phyloP scores from a whole-genome alignment of 768 basidiomycete genomes.

The Mrakia hoshinonis region DNA sequence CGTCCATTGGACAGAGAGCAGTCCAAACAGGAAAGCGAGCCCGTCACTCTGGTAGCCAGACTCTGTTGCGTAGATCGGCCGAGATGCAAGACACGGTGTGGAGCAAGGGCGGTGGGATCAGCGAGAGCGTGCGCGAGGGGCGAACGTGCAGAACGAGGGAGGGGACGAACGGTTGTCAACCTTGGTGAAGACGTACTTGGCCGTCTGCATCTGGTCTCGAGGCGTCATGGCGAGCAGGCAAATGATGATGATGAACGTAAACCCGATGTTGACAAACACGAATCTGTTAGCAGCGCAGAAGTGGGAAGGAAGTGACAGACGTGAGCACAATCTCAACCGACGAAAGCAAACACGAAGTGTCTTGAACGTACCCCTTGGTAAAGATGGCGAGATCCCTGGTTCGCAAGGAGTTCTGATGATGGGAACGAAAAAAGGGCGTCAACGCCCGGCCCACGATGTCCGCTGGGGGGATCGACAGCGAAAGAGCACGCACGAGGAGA shows the following conservation, averaged over 20 bases:
- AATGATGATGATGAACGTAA: slow-evolving; percentile 71
- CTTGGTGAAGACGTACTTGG: slow-evolving; percentile 67
- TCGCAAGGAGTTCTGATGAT: slow-evolving; percentile 40
- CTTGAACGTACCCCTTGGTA: slow-evolving; percentile 45
- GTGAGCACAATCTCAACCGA: no score
- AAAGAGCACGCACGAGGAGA: slow-evolving; percentile 41
- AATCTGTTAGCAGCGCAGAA: slow-evolving; percentile 41
- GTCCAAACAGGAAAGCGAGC: slow-evolving; percentile 71
- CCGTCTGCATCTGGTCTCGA: slow-evolving; percentile 68
- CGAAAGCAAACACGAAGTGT: neutral
- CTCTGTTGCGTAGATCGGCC: no score
- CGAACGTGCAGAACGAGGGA: neutral
- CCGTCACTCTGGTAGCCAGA: slow-evolving; percentile 71
- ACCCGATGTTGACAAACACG: slow-evolving; percentile 69
- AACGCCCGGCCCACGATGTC: neutral
- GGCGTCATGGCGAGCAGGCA: slow-evolving; percentile 58
- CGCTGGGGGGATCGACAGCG: slow-evolving; percentile 41
- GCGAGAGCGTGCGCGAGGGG: neutral
- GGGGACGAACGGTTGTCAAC: slow-evolving; percentile 49
- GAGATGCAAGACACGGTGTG: no score
- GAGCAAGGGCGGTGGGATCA: neutral
- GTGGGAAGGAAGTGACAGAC: neutral
- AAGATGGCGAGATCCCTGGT: slow-evolving; percentile 66
- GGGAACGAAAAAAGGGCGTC: neutral
- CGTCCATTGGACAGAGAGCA: slow-evolving; percentile 73